These are phyloP conservation scores for Bothriochloa decipiens DNA, from an alignment of 176 grass and related monocot genomes.

Conservation along the genomic window DNA sequence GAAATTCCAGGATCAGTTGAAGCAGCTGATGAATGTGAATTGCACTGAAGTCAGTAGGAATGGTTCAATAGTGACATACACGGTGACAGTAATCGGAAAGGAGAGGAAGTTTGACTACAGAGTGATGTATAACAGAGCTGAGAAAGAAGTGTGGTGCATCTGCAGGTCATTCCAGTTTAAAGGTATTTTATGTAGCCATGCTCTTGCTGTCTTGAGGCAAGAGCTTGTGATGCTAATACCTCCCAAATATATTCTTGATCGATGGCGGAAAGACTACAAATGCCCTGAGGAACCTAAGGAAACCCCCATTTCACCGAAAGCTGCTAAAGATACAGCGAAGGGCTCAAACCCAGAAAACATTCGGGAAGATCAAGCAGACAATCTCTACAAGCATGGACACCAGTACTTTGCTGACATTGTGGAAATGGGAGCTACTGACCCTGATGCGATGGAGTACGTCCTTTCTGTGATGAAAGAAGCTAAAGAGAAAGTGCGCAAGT, in stretches of 20 bases:
- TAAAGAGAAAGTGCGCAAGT: slow-evolving; percentile 81
- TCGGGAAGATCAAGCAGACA: slow-evolving; percentile 63
- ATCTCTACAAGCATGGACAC: slow-evolving; percentile 77
- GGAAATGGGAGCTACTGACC: slow-evolving; percentile 80
- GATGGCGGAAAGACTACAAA: slow-evolving; percentile 96
- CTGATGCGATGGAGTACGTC: slow-evolving; percentile 84
- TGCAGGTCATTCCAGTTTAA: slow-evolving; percentile 91
- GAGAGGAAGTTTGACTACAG: slow-evolving; percentile 84
- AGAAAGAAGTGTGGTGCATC: slow-evolving; percentile 90
- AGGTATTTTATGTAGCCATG: slow-evolving; percentile 95
- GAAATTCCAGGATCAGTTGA: slow-evolving; percentile 89
- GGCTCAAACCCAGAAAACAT: slow-evolving; percentile 44
- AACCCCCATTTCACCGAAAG: slow-evolving; percentile 43
- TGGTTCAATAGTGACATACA: slow-evolving; percentile 72
- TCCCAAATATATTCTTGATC: slow-evolving; percentile 80
- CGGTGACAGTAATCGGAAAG: slow-evolving; percentile 72
- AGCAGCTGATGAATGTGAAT: slow-evolving; percentile 79
- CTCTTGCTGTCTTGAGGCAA: slow-evolving; percentile 81
- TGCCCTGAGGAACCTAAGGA: slow-evolving; percentile 68
- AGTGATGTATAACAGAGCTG: slow-evolving; percentile 77
- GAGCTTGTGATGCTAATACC: slow-evolving; percentile 94
- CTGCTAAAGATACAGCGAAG: slow-evolving; percentile 36
- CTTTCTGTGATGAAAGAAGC: slow-evolving; percentile 85
- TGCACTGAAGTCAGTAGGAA: slow-evolving; percentile 67
- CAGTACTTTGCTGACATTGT: slow-evolving; percentile 85